Base-by-base conservation (phyloP, 305 asterid species). In the Fraxinus dipetala region DNA sequence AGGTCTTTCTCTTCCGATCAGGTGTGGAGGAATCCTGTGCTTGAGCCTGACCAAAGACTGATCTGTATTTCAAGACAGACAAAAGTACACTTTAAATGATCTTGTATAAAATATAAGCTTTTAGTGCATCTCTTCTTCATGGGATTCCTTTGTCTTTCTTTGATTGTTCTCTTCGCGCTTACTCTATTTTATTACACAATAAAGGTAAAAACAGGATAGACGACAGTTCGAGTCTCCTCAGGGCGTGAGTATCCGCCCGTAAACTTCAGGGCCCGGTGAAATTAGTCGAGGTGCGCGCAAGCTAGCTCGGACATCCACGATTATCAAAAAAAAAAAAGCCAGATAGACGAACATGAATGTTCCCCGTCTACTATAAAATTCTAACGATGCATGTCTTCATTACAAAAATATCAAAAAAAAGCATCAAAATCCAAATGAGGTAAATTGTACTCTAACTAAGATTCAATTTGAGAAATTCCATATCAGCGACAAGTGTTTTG, bases 1-100 rank as follows among this genome's bases (percentile, higher is more conserved):
- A 87, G 59, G 85, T 77, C 75, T 90, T 85, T 85, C 92, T 80
- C 87, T 90, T 92, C 84, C 79, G 85, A 51, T 90, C 87, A 0
- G 89, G 75, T 13, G 85, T 81, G 6, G 95, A 88, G 72, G 91
- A 87, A 83, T 88, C 90, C 76, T 87, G 92, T 6, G 85, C 83
- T 84, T 85, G 90, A 7, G 92, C 85, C 89, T 93, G 91, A 75
- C 99, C 98, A 83, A 90, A 95, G 70, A 86, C 86, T 20, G 98
- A 95, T 84, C 98, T 92, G 93, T 85, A 75, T 43, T 87, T 43
- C 0, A 82, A 69, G 32, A 65, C 34, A 61, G 36, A 65, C 72
- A 40, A 36, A 16, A 40, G 40, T 22, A 74, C 13, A 31, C 22
- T 67, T 11, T 26, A 30, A 69, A 30, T 69, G 38, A 69, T 69